Conservation (phyloP, 2,329 filamentous ascomycete species). For the Fusarium penzigii region DNA sequence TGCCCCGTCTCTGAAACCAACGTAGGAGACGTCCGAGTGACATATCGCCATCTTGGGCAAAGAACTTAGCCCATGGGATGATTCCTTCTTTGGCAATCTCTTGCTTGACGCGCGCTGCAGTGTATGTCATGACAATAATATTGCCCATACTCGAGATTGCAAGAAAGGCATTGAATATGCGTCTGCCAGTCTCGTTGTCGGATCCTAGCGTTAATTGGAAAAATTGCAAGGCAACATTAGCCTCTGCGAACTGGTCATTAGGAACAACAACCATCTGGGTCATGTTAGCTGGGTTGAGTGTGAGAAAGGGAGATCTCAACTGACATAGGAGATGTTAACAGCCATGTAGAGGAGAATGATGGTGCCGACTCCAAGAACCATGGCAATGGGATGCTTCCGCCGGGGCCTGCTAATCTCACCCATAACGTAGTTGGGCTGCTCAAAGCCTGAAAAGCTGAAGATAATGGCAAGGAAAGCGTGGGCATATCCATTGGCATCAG, state of each 20-base stretch:
- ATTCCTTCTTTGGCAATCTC: slow-evolving; percentile 62
- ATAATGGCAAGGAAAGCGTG: slow-evolving; percentile 47
- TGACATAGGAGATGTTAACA: slow-evolving; percentile 40
- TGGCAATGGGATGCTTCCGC: slow-evolving; percentile 35
- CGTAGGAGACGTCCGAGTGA: slow-evolving; percentile 35
- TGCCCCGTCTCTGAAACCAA: slow-evolving; percentile 34
- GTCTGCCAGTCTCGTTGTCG: slow-evolving; percentile 27
- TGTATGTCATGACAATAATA: slow-evolving; percentile 59
- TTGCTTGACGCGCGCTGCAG: slow-evolving; percentile 57
- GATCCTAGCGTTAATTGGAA: slow-evolving; percentile 35
- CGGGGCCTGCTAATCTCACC: slow-evolving; percentile 35
- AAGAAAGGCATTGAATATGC: slow-evolving; percentile 50
- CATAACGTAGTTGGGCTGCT: slow-evolving; percentile 41
- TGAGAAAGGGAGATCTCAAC: neutral
- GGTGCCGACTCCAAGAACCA: slow-evolving; percentile 31
- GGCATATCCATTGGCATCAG: slow-evolving; percentile 34
- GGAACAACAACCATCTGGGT: slow-evolving; percentile 43
- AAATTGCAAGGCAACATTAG: slow-evolving; percentile 35
- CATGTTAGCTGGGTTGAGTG: neutral
- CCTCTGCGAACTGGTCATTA: slow-evolving; percentile 9
- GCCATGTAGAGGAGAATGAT: slow-evolving; percentile 37
- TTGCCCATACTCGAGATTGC: slow-evolving; percentile 58
- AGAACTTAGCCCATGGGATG: slow-evolving; percentile 51
- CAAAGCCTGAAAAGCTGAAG: slow-evolving; percentile 39
- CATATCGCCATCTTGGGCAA: slow-evolving; percentile 41